Conservation (phyloP, 306 rosid species). For the Fragaria ananassa region DNA sequence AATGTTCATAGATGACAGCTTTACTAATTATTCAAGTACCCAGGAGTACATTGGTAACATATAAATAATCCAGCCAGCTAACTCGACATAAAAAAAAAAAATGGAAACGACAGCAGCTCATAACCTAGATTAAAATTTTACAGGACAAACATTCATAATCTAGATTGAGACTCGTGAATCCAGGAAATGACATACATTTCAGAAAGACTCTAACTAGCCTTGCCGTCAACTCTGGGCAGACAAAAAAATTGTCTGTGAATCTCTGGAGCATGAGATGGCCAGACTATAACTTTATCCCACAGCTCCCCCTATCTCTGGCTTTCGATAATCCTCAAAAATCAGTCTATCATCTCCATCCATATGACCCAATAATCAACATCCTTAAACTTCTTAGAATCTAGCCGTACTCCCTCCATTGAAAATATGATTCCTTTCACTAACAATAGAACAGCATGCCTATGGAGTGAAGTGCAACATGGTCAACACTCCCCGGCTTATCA, state of each 20-base stretch:
- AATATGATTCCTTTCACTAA: too few relatives aligned
- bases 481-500: too few relatives aligned
- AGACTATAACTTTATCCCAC: not conserved
- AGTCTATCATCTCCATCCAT: not conserved
- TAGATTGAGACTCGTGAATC: not conserved
- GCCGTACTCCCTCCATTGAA: too few relatives aligned
- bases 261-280: not conserved
- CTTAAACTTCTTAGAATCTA: not conserved
- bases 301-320: not conserved
- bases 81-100: not conserved
- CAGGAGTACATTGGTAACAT: not conserved
- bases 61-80: not conserved
- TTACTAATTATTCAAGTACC: not conserved
- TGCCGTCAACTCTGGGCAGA: not conserved
- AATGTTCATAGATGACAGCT: not conserved
- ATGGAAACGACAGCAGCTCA: not conserved
- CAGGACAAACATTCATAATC: not conserved
- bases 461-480: not conserved
- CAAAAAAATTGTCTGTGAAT: not conserved
- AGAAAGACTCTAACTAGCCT: not conserved
- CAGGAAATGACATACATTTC: not conserved
- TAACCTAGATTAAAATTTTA: not conserved
- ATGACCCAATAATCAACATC: not conserved
- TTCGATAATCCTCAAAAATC: not conserved
- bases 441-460: too few relatives aligned